Evolutionary conservation across 225 moss, liverwort and hornwort species (phyloP), one percentile per base, ranked within the genome.

Genomic region (Marchantia paleacea): DNA sequence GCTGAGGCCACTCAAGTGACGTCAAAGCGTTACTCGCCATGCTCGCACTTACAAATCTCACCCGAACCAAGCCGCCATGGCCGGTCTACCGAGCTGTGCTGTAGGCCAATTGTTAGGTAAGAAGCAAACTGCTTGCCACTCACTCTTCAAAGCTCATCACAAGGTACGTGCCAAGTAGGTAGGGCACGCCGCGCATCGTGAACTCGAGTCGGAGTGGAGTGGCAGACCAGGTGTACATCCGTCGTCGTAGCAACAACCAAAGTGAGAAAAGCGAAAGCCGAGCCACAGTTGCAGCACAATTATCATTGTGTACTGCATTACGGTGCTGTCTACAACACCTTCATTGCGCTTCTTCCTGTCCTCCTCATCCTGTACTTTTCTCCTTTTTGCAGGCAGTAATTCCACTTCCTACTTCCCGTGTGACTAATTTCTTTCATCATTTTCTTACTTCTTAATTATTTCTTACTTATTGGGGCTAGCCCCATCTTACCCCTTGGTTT

Each of bases 111-210:
- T 63, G 63, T 63, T 63, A 63, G 63, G 63, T 63, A 8, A 63
- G 63, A 63, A 63, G 63, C 63, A 63, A 63, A 63, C 20, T 24
- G 63, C 63, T 20, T 14, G 22, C 63, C 63, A 55, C 55, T 55
- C 55, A 55, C 55, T 12, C 24, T 63, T n/a, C 63, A n/a, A 63
- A 63, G 7, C 63, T 63, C 63, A 19, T 63, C 63, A n/a, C n/a
- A 63, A n/a, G 63, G 63, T 63, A 63, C 63, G 63, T 63, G 63
- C 63, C 63, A 63, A 20, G 63, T 63, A 20, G 63, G 63, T 63
- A 63, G 63, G 63, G 63, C 63, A 63, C 63, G 63, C 63, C 63
- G 63, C 63, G 63, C 63, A 63, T 63, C 63, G 24, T 63, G 63
- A 63, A 63, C 24, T n/a, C 24, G 63, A 14, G 63, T 19, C 24